Conservation (phyloP, 331 rosid species). For the Stylosanthes scabra region DNA sequence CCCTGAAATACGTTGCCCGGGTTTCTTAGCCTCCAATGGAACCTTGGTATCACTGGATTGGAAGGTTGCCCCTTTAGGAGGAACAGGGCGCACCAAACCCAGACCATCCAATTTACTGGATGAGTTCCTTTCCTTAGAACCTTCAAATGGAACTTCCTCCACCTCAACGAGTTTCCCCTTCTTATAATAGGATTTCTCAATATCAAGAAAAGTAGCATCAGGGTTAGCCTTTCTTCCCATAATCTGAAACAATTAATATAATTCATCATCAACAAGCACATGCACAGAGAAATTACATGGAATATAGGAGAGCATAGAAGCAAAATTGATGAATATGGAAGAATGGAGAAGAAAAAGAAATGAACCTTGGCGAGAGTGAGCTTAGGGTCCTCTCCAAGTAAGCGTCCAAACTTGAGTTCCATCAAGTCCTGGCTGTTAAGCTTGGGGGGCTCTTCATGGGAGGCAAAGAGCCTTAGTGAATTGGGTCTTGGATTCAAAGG, state of each 20-base stretch:
- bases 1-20: slow-evolving; percentile 38
- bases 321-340: neutral
- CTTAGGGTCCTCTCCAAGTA: slow-evolving; percentile 93
- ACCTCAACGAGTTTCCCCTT: slow-evolving; percentile 64
- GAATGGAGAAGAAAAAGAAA: neutral
- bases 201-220: slow-evolving; percentile 76
- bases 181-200: slow-evolving; percentile 81
- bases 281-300: neutral
- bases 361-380: slow-evolving; percentile 89
- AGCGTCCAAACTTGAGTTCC: slow-evolving; percentile 90
- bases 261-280: neutral
- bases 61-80: slow-evolving; percentile 55
- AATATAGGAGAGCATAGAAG: neutral
- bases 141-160: slow-evolving; percentile 76
- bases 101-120: slow-evolving; percentile 58
- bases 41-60: slow-evolving; percentile 51
- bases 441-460: slow-evolving; percentile 60
- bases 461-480: slow-evolving; percentile 52
- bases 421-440: slow-evolving; percentile 71
- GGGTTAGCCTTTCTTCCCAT: slow-evolving; percentile 88
- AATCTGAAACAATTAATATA: slow-evolving; percentile 61
- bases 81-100: slow-evolving; percentile 79
- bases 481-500: slow-evolving; percentile 44
- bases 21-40: slow-evolving; percentile 55
- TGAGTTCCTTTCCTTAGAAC: slow-evolving; percentile 47